Evolutionary conservation across 2,329 filamentous ascomycete species (phyloP).

Genomic region (Fusarium drepaniforme): DNA sequence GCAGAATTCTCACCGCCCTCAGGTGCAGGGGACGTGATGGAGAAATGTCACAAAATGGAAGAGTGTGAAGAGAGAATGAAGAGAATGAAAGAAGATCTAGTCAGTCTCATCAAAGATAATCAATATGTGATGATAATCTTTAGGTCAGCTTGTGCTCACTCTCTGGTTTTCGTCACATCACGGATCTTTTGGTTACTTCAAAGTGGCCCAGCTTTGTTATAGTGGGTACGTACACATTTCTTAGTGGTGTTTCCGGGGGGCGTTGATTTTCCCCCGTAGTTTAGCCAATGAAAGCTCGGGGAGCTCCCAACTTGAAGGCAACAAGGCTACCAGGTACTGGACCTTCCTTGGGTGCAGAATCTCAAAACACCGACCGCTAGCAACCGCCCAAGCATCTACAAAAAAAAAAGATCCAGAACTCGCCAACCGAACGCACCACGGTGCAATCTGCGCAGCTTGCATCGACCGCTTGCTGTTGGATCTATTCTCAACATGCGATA

Average conservation of each 20-base stretch:
- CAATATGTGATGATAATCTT: not conserved
- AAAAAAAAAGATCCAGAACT: conserved; percentile 36
- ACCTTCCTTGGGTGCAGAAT: conserved; percentile 39
- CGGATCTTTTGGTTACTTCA: not conserved
- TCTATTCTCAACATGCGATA: conserved; percentile 59
- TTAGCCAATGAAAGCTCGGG: conserved; percentile 43
- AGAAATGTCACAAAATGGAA: not conserved
- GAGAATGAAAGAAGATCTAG: not conserved
- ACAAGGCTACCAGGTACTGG: conserved; percentile 42
- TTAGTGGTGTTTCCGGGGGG: not conserved
- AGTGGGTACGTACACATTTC: conserved; percentile 39
- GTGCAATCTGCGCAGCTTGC: conserved; percentile 40
- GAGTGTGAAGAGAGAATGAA: not conserved
- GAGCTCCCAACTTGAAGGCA: conserved; percentile 40
- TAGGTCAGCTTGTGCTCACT: not conserved
- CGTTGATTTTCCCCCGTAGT: not conserved
- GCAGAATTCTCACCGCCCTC: not conserved
- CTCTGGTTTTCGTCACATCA: not conserved
- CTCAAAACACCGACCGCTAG: conserved; percentile 45
- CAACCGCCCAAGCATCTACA: conserved; percentile 29
- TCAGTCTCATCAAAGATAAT: not conserved
- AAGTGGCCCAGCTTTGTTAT: not conserved
- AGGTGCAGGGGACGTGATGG: not conserved
- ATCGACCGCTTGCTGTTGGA: conserved; percentile 31
- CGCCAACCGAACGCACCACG: conserved; percentile 38